phyloP scores from a whole-genome alignment of 116 monocot genomes.

The Papilionanthe hybrid region DNA sequence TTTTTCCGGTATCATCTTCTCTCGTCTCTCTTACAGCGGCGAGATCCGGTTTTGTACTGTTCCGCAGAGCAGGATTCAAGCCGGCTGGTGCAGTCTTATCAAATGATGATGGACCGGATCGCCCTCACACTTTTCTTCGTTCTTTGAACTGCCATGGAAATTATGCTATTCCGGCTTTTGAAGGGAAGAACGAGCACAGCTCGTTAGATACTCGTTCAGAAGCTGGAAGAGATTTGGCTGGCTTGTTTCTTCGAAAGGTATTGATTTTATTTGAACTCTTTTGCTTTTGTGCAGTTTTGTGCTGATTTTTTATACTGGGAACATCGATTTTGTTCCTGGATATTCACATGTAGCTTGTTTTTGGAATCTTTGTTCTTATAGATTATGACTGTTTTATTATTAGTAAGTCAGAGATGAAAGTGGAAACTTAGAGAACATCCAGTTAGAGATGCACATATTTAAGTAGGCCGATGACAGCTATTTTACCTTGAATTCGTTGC shows the following conservation, averaged over 20 bases:
- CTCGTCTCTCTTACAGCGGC: neutral
- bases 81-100: slow-evolving; percentile 3
- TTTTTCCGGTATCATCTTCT: neutral
- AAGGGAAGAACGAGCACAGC: neutral
- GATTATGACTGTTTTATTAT: too few species aligned
- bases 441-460: too few species aligned
- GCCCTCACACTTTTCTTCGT: neutral
- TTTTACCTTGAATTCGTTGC: too few species aligned
- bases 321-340: neutral
- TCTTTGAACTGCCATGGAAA: neutral
- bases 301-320: neutral
- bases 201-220: neutral
- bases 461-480: too few species aligned
- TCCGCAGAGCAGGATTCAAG: slow-evolving; percentile 6
- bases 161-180: neutral
- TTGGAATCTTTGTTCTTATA: neutral
- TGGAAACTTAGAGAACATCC: too few species aligned
- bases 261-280: neutral
- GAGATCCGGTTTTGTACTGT: neutral
- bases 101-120: slow-evolving; percentile 2
- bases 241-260: slow-evolving; percentile 1
- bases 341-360: neutral
- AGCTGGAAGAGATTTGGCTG: slow-evolving; percentile 2
- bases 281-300: neutral
- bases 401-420: too few species aligned